phyloP scores from a whole-genome alignment of 768 basidiomycete genomes.

The Phylloporus sp. region DNA sequence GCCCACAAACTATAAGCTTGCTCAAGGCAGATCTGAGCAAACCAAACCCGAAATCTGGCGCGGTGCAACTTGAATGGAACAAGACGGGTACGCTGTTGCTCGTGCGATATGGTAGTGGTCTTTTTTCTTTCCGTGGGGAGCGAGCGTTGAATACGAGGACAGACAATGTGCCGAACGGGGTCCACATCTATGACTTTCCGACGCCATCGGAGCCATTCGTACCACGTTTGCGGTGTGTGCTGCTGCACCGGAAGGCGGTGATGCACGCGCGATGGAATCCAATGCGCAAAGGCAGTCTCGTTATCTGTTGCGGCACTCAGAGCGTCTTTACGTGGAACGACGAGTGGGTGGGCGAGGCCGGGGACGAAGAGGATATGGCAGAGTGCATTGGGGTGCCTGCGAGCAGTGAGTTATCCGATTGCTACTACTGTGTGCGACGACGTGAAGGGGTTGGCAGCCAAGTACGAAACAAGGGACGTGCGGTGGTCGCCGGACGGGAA shows the following conservation, averaged over 20 bases:
- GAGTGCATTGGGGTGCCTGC: slow-evolving; percentile 88
- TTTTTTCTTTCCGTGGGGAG: not conserved
- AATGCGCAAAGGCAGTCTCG: slow-evolving; percentile 66
- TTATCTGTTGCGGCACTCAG: slow-evolving; percentile 59
- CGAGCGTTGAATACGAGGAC: slow-evolving; percentile 1
- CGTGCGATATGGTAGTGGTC: slow-evolving; percentile 59
- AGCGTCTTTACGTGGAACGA: slow-evolving; percentile 79
- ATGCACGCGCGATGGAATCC: slow-evolving; percentile 78
- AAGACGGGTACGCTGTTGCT: slow-evolving; percentile 67
- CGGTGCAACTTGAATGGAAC: slow-evolving; percentile 78
- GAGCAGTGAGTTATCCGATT: slow-evolving; percentile 46
- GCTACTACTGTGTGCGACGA: not conserved
- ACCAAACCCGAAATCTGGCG: slow-evolving; percentile 61
- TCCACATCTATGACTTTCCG: slow-evolving; percentile 74
- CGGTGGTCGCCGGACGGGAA: slow-evolving; percentile 87
- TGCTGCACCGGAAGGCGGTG: slow-evolving; percentile 62
- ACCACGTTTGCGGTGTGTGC: slow-evolving; percentile 60
- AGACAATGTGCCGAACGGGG: slow-evolving; percentile 60
- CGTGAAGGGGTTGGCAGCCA: slow-evolving; percentile 43
- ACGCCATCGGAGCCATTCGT: slow-evolving; percentile 49
- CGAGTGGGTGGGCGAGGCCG: slow-evolving; percentile 63
- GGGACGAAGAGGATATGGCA: slow-evolving; percentile 69
- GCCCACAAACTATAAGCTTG: slow-evolving; percentile 49
- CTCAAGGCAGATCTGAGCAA: slow-evolving; percentile 55
- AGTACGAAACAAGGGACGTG: slow-evolving; percentile 66